Evolutionary conservation across 257 asterid species (phyloP).

Genomic region (Phtheirospermum japonicum): DNA sequence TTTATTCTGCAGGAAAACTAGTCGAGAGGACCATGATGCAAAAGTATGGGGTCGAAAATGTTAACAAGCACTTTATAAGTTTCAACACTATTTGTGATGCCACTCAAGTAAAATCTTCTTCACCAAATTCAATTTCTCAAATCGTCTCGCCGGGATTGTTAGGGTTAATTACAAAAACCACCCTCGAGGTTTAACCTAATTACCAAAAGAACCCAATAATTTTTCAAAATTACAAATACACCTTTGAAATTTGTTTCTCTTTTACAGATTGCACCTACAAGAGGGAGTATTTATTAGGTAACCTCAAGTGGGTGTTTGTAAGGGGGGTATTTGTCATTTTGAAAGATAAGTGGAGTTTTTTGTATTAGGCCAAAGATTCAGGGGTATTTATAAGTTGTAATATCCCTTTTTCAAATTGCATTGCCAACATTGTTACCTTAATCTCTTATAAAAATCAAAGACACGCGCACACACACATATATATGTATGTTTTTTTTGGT

Average conservation of each 20-base stretch:
- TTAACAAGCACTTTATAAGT: constrained; percentile 83
- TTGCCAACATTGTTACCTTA: constrained; percentile 6
- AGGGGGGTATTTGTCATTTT: background rate
- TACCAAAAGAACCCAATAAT: background rate
- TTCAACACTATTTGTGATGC: constrained; percentile 99
- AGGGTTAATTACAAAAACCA: background rate
- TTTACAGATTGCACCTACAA: background rate
- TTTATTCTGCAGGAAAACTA: constrained; percentile 48
- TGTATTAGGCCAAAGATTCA: background rate
- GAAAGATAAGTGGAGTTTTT: too few relatives aligned
- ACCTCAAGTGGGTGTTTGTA: background rate
- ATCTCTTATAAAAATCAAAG: background rate
- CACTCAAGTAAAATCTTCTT: constrained; percentile 65
- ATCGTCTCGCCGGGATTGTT: background rate
- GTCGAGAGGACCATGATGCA: constrained; percentile 84
- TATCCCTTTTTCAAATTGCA: constrained; percentile 14
- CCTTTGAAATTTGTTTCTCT: background rate
- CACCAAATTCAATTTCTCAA: constrained; percentile 22
- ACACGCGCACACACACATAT: background rate
- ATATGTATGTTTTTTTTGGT: background rate
- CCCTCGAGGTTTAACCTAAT: background rate
- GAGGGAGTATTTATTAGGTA: background rate
- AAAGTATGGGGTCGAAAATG: constrained; percentile 80
- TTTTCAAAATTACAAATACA: background rate
- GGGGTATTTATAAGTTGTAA: too few relatives aligned